Base-by-base conservation (phyloP, 169 alveolate species). In the Plasmodium gallinaceum region DNA sequence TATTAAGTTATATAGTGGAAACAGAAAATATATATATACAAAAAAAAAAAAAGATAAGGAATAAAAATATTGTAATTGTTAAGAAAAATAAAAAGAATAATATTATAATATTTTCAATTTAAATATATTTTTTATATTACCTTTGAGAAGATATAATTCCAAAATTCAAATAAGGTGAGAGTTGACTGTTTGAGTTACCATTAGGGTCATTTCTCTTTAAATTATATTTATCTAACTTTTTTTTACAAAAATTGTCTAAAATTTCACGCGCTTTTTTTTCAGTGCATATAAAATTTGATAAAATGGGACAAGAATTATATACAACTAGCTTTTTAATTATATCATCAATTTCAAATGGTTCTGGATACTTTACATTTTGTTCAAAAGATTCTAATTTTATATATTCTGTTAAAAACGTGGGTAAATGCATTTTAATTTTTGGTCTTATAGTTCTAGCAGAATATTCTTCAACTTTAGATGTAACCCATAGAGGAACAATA, bases 401-500 rank as follows among this genome's bases (percentile, higher is more conserved):
- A 68, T 68, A 88, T 54, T 88, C 88, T 18, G 42, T 88, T 57
- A 71, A 37, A 64, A 70, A 88, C 1, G 87, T 58, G 24, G 88
- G 52, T 45, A 88, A 22, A 12, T 24, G 74, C 3, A 65, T 8
- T 64, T 88, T 88, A 18, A 88, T 88, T 66, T 88, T 88, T 26
- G 88, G 88, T 62, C 57, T 69, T 45, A 88, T 72, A 6, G 93
- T 88, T 24, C 93, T 26, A 6, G 71, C 83, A 32, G 87, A 75
- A 12, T 12, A 43, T 76, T 93, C 95, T 64, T 72, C 85, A 45
- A 69, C 69, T 46, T 90, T 60, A 12, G 95, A 93, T 18, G 95
- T 69, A 6, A 90, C 43, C 95, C 95, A 93, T 26, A 66, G 39
- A 32, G 95, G 94, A 6, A 93, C 87, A 16, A 93, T 58, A 46